Conservation (phyloP, 371 early-diverging fungal species). For the Umbelopsis sp. region DNA sequence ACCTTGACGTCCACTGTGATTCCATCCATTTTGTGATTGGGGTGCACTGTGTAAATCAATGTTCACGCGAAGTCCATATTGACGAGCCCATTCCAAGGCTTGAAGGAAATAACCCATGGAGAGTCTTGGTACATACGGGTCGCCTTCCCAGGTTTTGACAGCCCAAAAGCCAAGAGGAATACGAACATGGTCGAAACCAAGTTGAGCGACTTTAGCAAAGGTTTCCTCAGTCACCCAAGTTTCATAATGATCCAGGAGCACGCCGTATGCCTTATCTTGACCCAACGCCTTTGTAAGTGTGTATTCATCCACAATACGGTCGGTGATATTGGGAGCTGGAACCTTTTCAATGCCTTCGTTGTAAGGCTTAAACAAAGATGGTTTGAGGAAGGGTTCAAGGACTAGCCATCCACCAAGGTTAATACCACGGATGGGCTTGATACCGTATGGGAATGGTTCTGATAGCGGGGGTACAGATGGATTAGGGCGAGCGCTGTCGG, state of each 20-base stretch:
- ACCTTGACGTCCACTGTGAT: constrained; percentile 52
- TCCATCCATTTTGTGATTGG: constrained; percentile 66
- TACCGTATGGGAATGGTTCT: constrained; percentile 46
- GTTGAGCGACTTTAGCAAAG: constrained; percentile 44
- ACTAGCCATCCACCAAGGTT: constrained; percentile 63
- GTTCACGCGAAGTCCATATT: constrained; percentile 55
- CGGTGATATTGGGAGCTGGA: not conserved
- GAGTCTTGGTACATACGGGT: constrained; percentile 54
- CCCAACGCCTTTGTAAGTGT: constrained; percentile 51
- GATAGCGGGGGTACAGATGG: constrained; percentile 30
- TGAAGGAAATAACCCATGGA: constrained; percentile 42
- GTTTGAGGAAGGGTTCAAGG: constrained; percentile 61
- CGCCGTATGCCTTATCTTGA: constrained; percentile 32
- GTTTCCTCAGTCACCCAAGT: constrained; percentile 63
- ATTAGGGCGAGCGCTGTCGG: constrained; percentile 22
- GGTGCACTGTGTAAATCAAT: constrained; percentile 65
- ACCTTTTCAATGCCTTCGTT: constrained; percentile 21
- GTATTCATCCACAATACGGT: constrained; percentile 53
- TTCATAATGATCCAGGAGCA: constrained; percentile 48
- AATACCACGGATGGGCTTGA: constrained; percentile 58
- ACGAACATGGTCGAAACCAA: constrained; percentile 61
- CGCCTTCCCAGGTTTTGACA: constrained; percentile 29
- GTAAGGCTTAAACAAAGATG: constrained; percentile 57
- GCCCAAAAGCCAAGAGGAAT: constrained; percentile 70
- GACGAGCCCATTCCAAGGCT: constrained; percentile 53